Evolutionary conservation across 805 yeast species (phyloP), one percentile per base, ranked within the genome.

Genomic region (Candida sphagnicola): DNA sequence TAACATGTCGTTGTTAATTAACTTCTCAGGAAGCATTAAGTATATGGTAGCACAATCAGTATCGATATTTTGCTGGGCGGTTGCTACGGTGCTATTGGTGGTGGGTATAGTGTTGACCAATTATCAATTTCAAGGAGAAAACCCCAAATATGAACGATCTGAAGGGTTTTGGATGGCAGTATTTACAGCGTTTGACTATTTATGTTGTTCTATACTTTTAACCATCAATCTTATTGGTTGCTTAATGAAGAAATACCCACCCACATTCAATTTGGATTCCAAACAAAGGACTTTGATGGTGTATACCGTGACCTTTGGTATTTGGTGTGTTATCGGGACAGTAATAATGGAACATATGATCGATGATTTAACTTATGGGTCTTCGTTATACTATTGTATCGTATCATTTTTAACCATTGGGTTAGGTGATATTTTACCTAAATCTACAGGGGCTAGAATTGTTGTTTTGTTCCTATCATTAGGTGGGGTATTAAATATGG

Each of bases 81-180:
- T 70, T 2, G 93, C 93, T 0, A 67, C 77, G 4, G 35, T 65
- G 2, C 45, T 84, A 10, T 63, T 88, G 25, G 39, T 82, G 36
- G 65, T 65, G 0, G 79, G 74, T 2, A 55, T 82, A 1, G 47
- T 73, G 5, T 51, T 69, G 2, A 56, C 74, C 6, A 54, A 66
- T 33, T 42, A 42, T n/a, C 38, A 40, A 2, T 50, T 50, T 28
- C 39, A 41, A 31, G 51, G 48, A 15, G 25, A 32, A 2, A 40
- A 47, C 40, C 35, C 51, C 8, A 34, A 21, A 5, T 48, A 43
- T 40, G 15, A 16, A 1, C 38, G 51, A 25, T 65, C 86, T 0
- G 82, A 77, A 46, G 95, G 95, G 2, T 88, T 75, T 54, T 88
- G 90, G 89, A 82, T 72, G 57, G 95, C 88, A 0, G 75, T 77